Percentiles rank a stretch among this genome's conserved stretches.
phyloP scores from a whole-genome alignment of 768 basidiomycete genomes.

The Pleurotus djamor region DNA sequence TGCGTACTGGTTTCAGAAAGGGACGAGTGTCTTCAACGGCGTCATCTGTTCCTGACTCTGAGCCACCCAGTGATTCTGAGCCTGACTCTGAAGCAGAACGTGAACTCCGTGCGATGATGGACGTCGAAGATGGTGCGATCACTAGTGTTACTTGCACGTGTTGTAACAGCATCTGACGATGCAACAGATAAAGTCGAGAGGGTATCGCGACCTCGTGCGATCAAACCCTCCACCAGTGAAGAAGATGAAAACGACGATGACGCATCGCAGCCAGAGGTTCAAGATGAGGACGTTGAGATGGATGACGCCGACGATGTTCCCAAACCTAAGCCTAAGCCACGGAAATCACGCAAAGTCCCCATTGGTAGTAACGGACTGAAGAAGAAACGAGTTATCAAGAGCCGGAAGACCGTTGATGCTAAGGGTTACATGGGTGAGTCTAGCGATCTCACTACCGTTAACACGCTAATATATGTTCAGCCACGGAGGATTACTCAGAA shows the following conservation, averaged over 20 bases:
- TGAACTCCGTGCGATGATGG: conserved; percentile 65
- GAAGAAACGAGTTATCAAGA: conserved; percentile 67
- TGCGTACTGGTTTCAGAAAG: conserved; percentile 28
- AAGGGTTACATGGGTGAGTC: conserved; percentile 74
- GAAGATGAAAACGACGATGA: conserved; percentile 20
- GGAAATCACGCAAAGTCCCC: conserved; percentile 59
- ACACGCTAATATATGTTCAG: conserved; percentile 29
- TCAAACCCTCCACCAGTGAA: conserved; percentile 1
- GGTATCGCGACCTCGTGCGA: conserved; percentile 17
- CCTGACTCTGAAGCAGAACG: conserved; percentile 35
- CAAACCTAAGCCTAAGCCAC: conserved; percentile 32
- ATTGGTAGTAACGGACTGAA: conserved; percentile 77
- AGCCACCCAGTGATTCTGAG: conserved; percentile 25
- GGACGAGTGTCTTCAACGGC: conserved; percentile 21
- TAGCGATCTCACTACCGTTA: not conserved
- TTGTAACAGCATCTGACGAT: not conserved
- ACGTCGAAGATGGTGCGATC: conserved; percentile 71
- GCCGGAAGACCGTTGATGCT: conserved; percentile 48
- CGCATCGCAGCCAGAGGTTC: conserved; percentile 20
- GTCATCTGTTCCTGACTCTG: conserved; percentile 9
- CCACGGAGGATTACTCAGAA: conserved; percentile 74
- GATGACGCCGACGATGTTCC: conserved; percentile 25
- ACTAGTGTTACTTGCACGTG: conserved; percentile 1
- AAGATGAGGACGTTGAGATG: conserved; percentile 30
- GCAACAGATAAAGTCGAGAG: conserved; percentile 29